Percentiles rank a stretch among this genome's conserved stretches.
Conservation (phyloP, 148 eudicot genomes). For the Linanthus parryae region DNA sequence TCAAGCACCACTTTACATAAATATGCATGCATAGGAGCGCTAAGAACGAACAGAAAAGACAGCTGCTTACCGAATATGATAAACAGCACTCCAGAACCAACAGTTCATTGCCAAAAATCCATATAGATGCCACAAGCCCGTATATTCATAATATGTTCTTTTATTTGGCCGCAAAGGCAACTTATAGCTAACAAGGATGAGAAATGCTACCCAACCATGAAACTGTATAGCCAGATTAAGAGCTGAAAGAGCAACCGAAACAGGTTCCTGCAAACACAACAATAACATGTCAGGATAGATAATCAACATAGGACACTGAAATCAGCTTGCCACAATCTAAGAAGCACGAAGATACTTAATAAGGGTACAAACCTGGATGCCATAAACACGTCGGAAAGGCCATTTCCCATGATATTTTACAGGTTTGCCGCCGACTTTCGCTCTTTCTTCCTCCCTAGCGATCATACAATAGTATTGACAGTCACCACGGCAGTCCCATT, state of each 20-base stretch:
- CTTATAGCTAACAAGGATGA: constrained; percentile 83
- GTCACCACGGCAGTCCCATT: constrained; percentile 87
- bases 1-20: no score
- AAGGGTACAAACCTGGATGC: constrained; percentile 66
- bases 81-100: constrained; percentile 90
- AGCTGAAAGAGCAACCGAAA: constrained; percentile 76
- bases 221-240: constrained; percentile 95
- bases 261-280: constrained; percentile 64
- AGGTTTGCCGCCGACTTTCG: constrained; percentile 58
- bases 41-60: no score
- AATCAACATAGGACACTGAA: no score
- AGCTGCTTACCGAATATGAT: constrained; percentile 78
- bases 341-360: not conserved
- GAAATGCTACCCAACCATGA: constrained; percentile 96
- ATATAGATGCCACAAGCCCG: constrained; percentile 84
- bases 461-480: constrained; percentile 90
- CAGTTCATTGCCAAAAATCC: constrained; percentile 83
- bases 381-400: constrained; percentile 80
- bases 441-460: constrained; percentile 74
- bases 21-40: no score
- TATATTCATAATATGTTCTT: constrained; percentile 66
- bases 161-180: constrained; percentile 52
- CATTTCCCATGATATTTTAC: constrained; percentile 90
- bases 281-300: no score
- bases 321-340: constrained; percentile 1